Percentiles rank a stretch among this genome's conserved stretches.
These are phyloP conservation scores for Ceratobasidium sp. DNA, from an alignment of 1,284 basidiomycete species.

Conservation along the genomic window DNA sequence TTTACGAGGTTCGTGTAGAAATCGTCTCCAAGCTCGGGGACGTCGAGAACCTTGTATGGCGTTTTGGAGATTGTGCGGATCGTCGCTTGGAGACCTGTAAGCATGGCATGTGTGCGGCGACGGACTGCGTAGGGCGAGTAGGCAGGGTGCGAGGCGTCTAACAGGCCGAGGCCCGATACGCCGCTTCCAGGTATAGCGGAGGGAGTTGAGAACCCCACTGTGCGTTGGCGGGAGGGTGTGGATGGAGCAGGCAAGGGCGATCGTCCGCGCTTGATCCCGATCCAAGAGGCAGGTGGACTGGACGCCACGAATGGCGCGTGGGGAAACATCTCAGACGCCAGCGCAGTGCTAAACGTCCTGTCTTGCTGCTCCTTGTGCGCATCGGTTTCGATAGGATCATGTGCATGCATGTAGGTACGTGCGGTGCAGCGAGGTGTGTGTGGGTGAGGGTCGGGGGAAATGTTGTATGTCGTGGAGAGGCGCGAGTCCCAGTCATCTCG, in stretches of 20 bases:
- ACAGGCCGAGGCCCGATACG: constrained; percentile 26
- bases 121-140: constrained; percentile 35
- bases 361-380: constrained; percentile 42
- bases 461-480: constrained; percentile 28
- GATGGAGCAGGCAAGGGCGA: constrained; percentile 41
- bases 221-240: constrained; percentile 71
- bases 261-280: constrained; percentile 28
- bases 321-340: constrained; percentile 45
- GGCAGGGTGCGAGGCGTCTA: constrained; percentile 34
- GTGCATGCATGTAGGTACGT: no score
- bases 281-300: constrained; percentile 29
- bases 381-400: constrained; percentile 24
- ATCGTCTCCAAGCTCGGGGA: constrained; percentile 89
- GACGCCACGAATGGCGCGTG: constrained; percentile 31
- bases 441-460: constrained; percentile 27
- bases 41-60: constrained; percentile 97
- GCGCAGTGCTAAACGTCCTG: constrained; percentile 42
- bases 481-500: constrained; percentile 36
- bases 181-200: constrained; percentile 49
- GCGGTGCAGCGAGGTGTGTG: constrained; percentile 23
- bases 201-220: constrained; percentile 76
- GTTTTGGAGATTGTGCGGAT: constrained; percentile 91
- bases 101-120: constrained; percentile 28
- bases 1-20: constrained; percentile 99
- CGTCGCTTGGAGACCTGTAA: constrained; percentile 72